Conservation (phyloP, 139 green algal species). For the Micromonas pusilla region DNA sequence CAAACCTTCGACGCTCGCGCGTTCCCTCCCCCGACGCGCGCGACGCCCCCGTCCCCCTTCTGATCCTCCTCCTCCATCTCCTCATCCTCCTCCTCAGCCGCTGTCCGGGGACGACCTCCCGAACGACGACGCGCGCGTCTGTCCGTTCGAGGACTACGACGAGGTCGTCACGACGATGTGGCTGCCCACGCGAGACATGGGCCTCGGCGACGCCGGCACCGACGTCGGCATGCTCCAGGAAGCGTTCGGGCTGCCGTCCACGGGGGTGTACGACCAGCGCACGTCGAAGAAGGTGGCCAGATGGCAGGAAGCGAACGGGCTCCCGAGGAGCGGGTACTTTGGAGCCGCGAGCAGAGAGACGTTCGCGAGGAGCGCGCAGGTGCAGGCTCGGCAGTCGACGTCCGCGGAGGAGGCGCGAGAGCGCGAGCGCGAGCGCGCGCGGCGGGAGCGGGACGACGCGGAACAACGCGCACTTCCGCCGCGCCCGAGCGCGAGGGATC, state of each 20-base stretch:
- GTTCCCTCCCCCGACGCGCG: no score
- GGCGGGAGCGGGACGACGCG: background rate
- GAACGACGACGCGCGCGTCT: no score
- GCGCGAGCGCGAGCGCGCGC: no score
- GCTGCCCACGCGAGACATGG: background rate
- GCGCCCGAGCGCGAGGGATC: no score
- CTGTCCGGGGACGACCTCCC: background rate
- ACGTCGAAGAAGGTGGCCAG: background rate
- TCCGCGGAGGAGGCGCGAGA: no score
- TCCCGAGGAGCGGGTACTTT: background rate
- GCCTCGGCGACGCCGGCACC: background rate
- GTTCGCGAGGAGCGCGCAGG: background rate
- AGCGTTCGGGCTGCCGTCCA: background rate
- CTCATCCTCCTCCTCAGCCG: background rate
- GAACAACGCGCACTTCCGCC: background rate
- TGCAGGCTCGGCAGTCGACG: no score
- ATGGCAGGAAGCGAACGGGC: background rate
- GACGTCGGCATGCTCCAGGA: background rate
- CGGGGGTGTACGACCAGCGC: background rate
- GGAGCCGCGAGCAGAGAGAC: background rate
- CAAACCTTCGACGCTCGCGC: no score
- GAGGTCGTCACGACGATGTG: background rate
- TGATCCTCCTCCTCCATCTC: no score
- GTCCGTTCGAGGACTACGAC: background rate
- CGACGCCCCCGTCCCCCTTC: no score